Evolutionary conservation across 1,284 basidiomycete genomes (phyloP).

Genomic region (Marasmius oreades): DNA sequence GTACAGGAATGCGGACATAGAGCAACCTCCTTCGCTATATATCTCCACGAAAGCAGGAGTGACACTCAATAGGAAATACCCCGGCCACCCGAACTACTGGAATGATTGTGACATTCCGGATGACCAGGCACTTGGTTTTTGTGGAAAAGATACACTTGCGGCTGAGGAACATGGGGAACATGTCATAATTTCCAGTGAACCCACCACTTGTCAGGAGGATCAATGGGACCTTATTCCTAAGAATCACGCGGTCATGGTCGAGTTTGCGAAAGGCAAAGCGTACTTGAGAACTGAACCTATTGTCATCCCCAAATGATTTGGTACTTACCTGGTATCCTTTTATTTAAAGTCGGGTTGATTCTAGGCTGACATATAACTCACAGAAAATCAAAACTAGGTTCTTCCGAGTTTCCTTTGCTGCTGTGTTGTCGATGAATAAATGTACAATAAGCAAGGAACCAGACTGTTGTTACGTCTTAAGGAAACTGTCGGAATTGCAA

Average conservation of each 20-base stretch:
- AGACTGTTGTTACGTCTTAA: too few species aligned
- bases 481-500: too few species aligned
- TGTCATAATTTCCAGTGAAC: conserved; percentile 2
- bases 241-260: conserved; percentile 1
- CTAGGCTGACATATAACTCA: too few species aligned
- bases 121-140: background rate
- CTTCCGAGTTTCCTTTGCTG: too few species aligned
- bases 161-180: background rate
- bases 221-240: conserved; percentile 2
- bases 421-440: too few species aligned
- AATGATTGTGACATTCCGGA: background rate
- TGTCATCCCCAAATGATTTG: background rate
- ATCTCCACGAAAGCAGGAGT: background rate
- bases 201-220: background rate
- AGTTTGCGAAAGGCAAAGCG: background rate
- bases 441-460: too few species aligned
- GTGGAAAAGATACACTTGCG: background rate
- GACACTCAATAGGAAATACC: conserved; percentile 1
- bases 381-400: too few species aligned
- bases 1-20: background rate
- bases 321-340: too few species aligned
- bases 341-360: too few species aligned
- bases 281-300: background rate
- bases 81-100: background rate
- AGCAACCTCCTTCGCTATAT: conserved; percentile 1